Conservation (phyloP, 2,329 filamentous ascomycete genomes). For the Aspergillus oerlinghausenensis region DNA sequence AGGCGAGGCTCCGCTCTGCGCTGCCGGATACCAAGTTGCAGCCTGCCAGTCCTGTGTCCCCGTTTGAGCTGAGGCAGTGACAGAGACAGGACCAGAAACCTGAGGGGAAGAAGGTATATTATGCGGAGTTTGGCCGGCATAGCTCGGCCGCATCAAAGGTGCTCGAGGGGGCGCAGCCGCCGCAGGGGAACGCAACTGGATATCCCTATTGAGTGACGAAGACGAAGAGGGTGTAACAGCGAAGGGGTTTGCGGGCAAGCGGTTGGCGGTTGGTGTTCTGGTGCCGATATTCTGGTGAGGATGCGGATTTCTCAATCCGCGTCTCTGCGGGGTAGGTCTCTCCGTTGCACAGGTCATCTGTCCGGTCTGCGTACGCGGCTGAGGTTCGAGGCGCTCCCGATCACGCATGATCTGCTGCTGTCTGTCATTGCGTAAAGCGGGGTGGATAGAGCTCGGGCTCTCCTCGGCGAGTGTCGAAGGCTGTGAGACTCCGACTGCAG, state of each 20-base stretch:
- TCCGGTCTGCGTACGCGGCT: neutral
- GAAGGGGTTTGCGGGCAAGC: neutral
- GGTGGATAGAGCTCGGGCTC: conserved; percentile 11
- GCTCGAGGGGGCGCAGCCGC: neutral
- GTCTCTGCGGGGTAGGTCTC: neutral
- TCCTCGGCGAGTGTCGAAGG: neutral
- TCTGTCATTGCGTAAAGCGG: conserved; percentile 6
- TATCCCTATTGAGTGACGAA: neutral
- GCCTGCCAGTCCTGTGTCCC: neutral
- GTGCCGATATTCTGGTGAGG: neutral
- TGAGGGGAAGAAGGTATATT: neutral
- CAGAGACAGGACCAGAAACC: neutral
- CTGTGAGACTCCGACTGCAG: neutral
- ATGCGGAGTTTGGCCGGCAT: neutral
- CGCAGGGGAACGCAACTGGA: neutral
- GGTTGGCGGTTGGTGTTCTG: neutral
- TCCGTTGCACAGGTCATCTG: neutral
- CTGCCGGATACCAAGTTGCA: neutral
- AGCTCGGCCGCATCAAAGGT: neutral
- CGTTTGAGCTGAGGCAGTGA: neutral
- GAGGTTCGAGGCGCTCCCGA: conserved; percentile 3
- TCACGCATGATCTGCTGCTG: conserved; percentile 12
- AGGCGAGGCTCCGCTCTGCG: neutral
- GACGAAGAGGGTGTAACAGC: neutral
- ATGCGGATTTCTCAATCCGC: neutral